phyloP scores from a whole-genome alignment of 495 filamentous ascomycete genomes.

The Acidiella bohemica region DNA sequence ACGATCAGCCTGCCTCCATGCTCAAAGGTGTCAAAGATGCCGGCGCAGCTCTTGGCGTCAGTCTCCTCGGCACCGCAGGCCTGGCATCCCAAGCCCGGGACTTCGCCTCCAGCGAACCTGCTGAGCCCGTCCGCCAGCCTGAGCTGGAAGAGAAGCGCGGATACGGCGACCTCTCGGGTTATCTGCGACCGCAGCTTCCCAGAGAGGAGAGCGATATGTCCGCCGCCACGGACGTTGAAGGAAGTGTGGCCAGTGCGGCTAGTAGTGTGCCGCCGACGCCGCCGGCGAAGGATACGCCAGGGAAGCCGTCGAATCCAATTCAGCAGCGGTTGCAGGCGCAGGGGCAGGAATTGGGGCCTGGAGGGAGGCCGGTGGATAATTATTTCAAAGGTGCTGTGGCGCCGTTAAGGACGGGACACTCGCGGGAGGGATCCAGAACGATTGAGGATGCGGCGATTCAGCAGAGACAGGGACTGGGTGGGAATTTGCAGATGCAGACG shows the following conservation, averaged over 20 bases:
- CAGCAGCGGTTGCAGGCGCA: not conserved
- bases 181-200: conserved; percentile 2
- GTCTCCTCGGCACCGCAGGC: conserved; percentile 4
- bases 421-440: conserved; percentile 3
- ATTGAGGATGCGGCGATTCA: not conserved
- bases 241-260: conserved; percentile 2
- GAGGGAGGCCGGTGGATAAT: conserved; percentile 1
- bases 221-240: conserved; percentile 1
- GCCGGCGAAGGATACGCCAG: conserved; percentile 32
- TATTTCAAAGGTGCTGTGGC: conserved; percentile 14
- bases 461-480: not conserved
- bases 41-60: conserved; percentile 12
- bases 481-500: no score
- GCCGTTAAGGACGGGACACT: conserved; percentile 5
- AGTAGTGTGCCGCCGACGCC: conserved; percentile 21
- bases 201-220: conserved; percentile 3
- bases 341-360: not conserved
- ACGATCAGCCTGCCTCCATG: not conserved
- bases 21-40: conserved; percentile 9
- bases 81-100: conserved; percentile 10
- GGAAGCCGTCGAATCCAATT: no score
- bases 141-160: conserved; percentile 2
- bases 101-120: conserved; percentile 12
- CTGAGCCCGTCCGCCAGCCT: conserved; percentile 9
- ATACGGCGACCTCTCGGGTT: conserved; percentile 6